phyloP scores from a whole-genome alignment of 345 rosid species.

The Lepidium sativum region DNA sequence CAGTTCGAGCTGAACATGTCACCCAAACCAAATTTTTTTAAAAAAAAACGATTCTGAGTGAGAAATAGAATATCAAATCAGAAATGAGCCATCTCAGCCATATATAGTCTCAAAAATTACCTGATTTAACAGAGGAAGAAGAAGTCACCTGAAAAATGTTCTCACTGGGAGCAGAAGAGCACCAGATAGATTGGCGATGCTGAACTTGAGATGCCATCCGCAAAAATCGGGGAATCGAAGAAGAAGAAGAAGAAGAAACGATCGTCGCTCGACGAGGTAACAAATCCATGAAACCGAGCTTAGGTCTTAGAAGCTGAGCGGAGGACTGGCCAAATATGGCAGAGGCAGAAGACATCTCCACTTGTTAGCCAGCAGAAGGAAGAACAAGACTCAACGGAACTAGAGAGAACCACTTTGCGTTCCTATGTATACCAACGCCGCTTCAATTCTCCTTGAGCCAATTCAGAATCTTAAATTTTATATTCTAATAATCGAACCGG shows the following conservation, averaged over 20 bases:
- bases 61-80: neutral
- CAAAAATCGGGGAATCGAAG: neutral
- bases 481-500: neutral
- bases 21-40: neutral
- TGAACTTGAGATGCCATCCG: slow-evolving; percentile 19
- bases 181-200: slow-evolving; percentile 8
- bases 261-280: neutral
- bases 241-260: slow-evolving; percentile 12
- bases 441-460: neutral
- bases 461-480: neutral
- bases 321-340: slow-evolving; percentile 17
- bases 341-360: slow-evolving; percentile 15
- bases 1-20: slow-evolving; percentile 38
- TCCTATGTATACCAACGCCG: neutral
- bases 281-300: neutral
- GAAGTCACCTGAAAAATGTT: neutral
- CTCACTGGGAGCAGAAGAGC: slow-evolving; percentile 1
- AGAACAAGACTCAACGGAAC: neutral
- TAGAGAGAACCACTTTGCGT: neutral
- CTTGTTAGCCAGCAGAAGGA: slow-evolving; percentile 10
- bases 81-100: neutral
- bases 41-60: neutral
- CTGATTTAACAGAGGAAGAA: neutral
- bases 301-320: slow-evolving; percentile 6
- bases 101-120: neutral